Base-by-base conservation (phyloP, 805 yeast genomes). In the Schizosaccharomyces lindneri region DNA sequence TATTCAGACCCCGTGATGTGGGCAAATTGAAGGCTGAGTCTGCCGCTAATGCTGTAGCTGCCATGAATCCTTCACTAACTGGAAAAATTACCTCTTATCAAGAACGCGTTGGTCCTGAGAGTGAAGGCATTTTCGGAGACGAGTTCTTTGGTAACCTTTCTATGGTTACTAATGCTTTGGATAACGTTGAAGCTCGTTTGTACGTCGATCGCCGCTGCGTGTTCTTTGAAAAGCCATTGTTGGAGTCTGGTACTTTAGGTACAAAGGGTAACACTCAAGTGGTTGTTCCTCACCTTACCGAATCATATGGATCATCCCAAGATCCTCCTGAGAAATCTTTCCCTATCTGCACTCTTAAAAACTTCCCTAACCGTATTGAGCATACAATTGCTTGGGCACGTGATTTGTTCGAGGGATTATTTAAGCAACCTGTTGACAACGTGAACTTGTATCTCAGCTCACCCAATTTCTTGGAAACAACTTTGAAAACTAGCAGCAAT, bases 361-460 rank as follows among this genome's bases (percentile, higher is more conserved):
- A 95, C 3, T 93, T 93, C 83, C 99, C 99, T 63, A 86, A 88
- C 73, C 90, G 90, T 74, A 93, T 93, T 68, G 99, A 93, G 71
- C 99, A 93, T 70, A 93, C 99, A 0, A 93, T 93, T 74, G 97
- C 98, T 5, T 93, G 99, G 99, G 95, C 97, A 17, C 94, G 94
- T 74, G 82, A 88, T 21, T 77, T 87, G 70, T 93, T 93, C 78
- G 93, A 85, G 76, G 95, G 93, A 24, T 87, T 81, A 69, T 93
- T 93, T 72, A 76, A 81, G 46, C 96, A 90, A 64, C 78, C 87
- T n/a, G 89, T 95, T 21, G 95, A 87, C 72, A 87, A 87, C 68
- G 97, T 89, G 62, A 93, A 93, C 72, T 73, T 87, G 70, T 93
- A 88, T 73, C 75, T 93, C 70, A 77, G 89, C 43, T 96, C 93